Conservation (phyloP, 139 green algal species). For the Chlorella sp. region DNA sequence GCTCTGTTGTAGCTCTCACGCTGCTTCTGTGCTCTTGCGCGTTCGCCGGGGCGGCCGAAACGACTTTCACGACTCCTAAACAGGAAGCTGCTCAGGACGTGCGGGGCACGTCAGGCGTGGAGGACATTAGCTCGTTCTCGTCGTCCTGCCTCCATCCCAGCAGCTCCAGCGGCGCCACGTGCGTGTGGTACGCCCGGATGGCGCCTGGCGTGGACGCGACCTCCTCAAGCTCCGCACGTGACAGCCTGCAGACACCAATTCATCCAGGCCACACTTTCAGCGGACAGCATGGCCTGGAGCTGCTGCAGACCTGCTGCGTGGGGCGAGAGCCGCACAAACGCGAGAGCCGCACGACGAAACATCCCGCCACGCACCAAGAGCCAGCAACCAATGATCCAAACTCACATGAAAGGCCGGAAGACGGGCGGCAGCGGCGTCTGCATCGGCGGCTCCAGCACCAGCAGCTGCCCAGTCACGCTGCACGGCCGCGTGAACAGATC, state of each 20-base stretch:
- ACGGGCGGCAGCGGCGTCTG: constrained; percentile 37
- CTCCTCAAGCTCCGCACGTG: constrained; percentile 16
- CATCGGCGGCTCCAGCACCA: constrained; percentile 38
- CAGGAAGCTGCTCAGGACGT: too few relatives aligned
- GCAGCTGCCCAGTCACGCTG: constrained; percentile 27
- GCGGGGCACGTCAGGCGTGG: too few relatives aligned
- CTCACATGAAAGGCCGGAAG: constrained; percentile 35
- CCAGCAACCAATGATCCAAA: background rate
- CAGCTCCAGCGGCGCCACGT: constrained; percentile 14
- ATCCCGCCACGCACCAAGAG: background rate
- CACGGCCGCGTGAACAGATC: constrained; percentile 49
- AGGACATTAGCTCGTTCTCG: too few relatives aligned
- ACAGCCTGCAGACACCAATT: constrained; percentile 18
- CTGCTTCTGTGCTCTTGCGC: too few relatives aligned
- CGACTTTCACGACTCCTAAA: too few relatives aligned
- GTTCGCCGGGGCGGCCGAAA: too few relatives aligned
- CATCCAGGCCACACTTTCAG: background rate
- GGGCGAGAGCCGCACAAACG: background rate
- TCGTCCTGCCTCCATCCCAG: constrained; percentile 26
- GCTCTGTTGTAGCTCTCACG: too few relatives aligned
- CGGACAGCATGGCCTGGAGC: background rate
- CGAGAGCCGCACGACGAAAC: background rate
- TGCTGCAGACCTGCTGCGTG: background rate
- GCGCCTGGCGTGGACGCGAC: constrained; percentile 1
- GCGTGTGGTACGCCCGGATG: constrained; percentile 26